Conservation (phyloP, 805 yeast genomes). For the Myxozyma mucilagina region DNA sequence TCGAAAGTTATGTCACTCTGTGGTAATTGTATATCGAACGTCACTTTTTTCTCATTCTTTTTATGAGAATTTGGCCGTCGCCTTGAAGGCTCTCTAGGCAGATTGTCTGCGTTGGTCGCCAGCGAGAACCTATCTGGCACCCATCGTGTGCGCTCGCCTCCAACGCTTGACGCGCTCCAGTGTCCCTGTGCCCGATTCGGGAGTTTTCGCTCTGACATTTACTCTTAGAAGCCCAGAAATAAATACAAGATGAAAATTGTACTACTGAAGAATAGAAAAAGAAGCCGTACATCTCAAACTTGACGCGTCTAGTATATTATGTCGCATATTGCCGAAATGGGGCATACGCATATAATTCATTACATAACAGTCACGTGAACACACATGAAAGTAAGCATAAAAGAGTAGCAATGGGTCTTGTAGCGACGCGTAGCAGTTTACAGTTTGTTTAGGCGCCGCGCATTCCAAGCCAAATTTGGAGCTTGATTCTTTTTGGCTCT, state of each 20-base stretch:
- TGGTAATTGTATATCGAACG: background rate
- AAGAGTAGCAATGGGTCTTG: background rate
- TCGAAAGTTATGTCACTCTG: too few species aligned
- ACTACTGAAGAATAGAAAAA: background rate
- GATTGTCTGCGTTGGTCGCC: background rate
- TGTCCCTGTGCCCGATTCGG: slow-evolving; percentile 17
- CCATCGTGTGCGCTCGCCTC: slow-evolving; percentile 28
- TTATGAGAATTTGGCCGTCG: background rate
- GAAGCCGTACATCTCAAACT: background rate
- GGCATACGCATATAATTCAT: background rate
- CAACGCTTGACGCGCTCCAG: slow-evolving; percentile 26
- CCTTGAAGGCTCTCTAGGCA: background rate
- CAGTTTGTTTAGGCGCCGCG: too few species aligned
- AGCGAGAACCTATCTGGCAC: slow-evolving; percentile 25
- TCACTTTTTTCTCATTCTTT: background rate
- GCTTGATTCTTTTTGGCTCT: too few species aligned
- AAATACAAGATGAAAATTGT: background rate
- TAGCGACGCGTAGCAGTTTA: background rate
- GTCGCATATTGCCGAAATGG: background rate
- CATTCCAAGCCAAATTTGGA: too few species aligned
- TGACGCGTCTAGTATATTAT: background rate
- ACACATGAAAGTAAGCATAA: background rate
- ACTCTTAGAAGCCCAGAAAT: background rate
- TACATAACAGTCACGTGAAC: background rate
- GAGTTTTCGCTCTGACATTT: background rate